These are phyloP conservation scores for Podospora conica DNA, from an alignment of 495 filamentous ascomycete species.

Conservation along the genomic window DNA sequence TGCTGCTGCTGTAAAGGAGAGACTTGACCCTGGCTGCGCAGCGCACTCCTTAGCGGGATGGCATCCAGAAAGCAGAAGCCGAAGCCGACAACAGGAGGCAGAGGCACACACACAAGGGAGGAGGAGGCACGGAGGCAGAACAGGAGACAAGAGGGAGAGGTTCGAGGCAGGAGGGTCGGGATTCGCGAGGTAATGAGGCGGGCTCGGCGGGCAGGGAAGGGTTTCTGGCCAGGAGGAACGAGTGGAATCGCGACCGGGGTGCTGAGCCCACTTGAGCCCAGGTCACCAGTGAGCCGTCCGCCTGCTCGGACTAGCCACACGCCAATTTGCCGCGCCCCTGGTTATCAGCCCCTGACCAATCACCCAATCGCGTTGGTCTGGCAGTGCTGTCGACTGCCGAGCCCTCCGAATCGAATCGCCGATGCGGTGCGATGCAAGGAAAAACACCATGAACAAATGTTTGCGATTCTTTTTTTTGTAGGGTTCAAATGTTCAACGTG, in stretches of 20 bases:
- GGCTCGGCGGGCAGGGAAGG: neutral
- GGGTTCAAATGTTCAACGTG: neutral
- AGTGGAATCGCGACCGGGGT: neutral
- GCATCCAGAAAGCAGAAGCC: neutral
- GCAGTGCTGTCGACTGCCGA: neutral
- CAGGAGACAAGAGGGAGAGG: neutral
- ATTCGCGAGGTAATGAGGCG: neutral
- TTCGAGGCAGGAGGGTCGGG: neutral
- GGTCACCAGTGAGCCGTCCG: neutral
- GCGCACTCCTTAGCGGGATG: neutral
- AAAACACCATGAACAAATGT: no score
- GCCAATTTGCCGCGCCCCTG: neutral
- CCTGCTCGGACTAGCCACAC: neutral
- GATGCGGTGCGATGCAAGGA: neutral
- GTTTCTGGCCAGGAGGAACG: neutral
- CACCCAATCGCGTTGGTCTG: neutral
- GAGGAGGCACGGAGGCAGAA: neutral
- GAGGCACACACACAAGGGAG: constrained; percentile 1
- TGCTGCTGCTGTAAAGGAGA: neutral
- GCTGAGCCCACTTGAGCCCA: neutral
- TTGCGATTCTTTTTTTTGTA: neutral
- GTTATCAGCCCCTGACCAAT: neutral
- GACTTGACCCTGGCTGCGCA: neutral
- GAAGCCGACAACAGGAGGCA: neutral
- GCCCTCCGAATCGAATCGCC: neutral